A percentile compares a stretch with the other conserved stretches of the same genome.
Evolutionary conservation across 2,329 filamentous ascomycete species (phyloP).

Genomic region (Didymella sp.): DNA sequence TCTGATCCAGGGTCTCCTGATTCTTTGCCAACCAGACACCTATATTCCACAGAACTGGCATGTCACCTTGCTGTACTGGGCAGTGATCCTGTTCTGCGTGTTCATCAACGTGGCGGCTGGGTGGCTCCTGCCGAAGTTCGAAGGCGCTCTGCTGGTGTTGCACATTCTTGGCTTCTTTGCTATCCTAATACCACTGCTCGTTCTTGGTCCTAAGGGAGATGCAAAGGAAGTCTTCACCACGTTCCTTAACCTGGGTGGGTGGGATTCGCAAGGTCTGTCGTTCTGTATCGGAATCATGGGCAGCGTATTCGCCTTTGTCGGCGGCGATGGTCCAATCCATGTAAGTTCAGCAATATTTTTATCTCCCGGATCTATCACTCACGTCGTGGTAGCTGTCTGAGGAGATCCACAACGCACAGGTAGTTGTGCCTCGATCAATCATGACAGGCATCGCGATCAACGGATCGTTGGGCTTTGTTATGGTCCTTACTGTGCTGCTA

Average conservation of each 20-base stretch:
- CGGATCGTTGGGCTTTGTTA: constrained; percentile 48
- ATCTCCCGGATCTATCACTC: neutral
- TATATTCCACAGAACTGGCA: constrained; percentile 57
- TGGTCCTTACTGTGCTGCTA: constrained; percentile 39
- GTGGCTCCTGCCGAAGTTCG: constrained; percentile 55
- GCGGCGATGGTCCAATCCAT: constrained; percentile 49
- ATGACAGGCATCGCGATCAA: constrained; percentile 49
- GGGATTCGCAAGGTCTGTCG: constrained; percentile 53
- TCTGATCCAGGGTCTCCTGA: constrained; percentile 42
- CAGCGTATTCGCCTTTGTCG: constrained; percentile 47
- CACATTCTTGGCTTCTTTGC: constrained; percentile 60
- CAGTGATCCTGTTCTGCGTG: constrained; percentile 49
- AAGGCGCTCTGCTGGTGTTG: constrained; percentile 55
- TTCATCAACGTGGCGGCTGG: constrained; percentile 55
- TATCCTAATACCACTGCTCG: constrained; percentile 56
- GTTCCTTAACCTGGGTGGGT: constrained; percentile 56
- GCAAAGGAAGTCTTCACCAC: constrained; percentile 53
- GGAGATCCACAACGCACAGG: constrained; percentile 41
- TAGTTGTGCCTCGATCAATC: constrained; percentile 46
- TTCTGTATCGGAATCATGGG: constrained; percentile 50
- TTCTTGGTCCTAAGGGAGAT: constrained; percentile 50
- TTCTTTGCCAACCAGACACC: constrained; percentile 46
- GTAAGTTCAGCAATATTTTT: constrained; percentile 20
- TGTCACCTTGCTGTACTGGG: constrained; percentile 58
- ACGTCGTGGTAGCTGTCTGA: constrained; percentile 37